These are phyloP conservation scores for Linnemannia hyalina DNA, from an alignment of 192 early-diverging fungal species.

Conservation along the genomic window DNA sequence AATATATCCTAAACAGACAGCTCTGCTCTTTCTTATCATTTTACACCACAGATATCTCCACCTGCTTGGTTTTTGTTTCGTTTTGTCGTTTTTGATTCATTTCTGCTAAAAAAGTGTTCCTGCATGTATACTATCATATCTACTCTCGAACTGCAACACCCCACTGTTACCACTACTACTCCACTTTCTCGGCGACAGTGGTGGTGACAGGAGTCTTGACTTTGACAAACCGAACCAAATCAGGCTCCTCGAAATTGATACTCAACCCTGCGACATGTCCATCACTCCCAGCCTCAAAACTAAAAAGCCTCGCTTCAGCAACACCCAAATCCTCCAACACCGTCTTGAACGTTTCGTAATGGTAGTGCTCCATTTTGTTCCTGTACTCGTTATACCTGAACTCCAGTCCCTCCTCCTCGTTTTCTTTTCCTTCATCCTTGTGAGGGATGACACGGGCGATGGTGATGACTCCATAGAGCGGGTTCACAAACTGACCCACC, in stretches of 20 bases:
- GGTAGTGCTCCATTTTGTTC: slow-evolving; percentile 11
- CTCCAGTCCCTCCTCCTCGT: background rate
- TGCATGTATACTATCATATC: background rate
- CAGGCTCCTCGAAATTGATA: background rate
- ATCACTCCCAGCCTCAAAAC: background rate
- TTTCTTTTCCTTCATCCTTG: background rate
- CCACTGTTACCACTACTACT: background rate
- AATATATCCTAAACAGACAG: no score
- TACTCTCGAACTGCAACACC: background rate
- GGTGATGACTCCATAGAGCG: background rate
- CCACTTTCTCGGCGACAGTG: background rate
- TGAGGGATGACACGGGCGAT: background rate
- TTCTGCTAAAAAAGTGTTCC: background rate
- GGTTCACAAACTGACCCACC: background rate
- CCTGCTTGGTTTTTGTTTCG: background rate
- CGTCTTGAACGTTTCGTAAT: slow-evolving; percentile 16
- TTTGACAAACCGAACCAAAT: background rate
- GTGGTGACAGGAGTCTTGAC: background rate
- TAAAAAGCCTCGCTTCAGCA: background rate
- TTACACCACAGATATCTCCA: no score
- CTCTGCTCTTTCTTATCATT: no score
- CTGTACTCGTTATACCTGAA: background rate
- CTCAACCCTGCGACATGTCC: background rate
- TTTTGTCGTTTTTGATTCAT: background rate
- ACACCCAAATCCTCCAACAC: background rate